Base-by-base conservation (phyloP, 2,329 filamentous ascomycete genomes). In the Trichothecium sympodiale region DNA sequence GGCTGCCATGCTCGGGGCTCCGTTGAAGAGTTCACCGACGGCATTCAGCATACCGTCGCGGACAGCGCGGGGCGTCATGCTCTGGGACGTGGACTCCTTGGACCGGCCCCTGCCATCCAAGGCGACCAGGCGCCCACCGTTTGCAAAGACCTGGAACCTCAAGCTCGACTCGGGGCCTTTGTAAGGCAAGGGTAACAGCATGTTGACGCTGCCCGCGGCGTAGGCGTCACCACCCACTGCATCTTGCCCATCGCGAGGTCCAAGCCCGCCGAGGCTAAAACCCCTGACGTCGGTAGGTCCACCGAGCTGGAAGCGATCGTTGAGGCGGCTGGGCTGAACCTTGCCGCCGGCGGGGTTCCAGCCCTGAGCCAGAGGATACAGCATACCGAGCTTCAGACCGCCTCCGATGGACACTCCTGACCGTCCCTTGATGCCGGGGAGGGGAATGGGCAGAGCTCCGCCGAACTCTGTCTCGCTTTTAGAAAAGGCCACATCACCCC, bases 201-300 rank as follows among this genome's bases (percentile, higher is more conserved):
- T 65, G 45, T 87, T 91, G 13, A 88, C 78, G 48, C 86, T 87
- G 30, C 83, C 88, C 3, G 91, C 91, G 14, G 88, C 85, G 54
- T 88, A 96, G 9, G 94, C 64, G 55, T 98, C 91, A 17, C 91
- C 91, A 10, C 91, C 91, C 0, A 94, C 77, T 1, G 88, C 79
- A 59, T 98, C 89, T 14, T 66, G 57, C 2, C 87, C 84, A 50
- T 96, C 89, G 43, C 83, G 81, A 4, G 91, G 88, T 8, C 91
- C 91, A 5, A 98, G 70, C 2, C 91, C 91, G 15, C 81, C 83
- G 16, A 94, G 74, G 40, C 86, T 80, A 69, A 98, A 98, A 2
- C 91, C 91, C 37, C 91, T 83, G 12, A 98, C 84, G 52, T 94
- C 89, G 3, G 87, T 94, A 4, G 91, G 89, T 0, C 91, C 91